These are phyloP conservation scores for Cryptococcus hybrid DNA, from an alignment of 1,284 basidiomycete genomes.

Conservation along the genomic window DNA sequence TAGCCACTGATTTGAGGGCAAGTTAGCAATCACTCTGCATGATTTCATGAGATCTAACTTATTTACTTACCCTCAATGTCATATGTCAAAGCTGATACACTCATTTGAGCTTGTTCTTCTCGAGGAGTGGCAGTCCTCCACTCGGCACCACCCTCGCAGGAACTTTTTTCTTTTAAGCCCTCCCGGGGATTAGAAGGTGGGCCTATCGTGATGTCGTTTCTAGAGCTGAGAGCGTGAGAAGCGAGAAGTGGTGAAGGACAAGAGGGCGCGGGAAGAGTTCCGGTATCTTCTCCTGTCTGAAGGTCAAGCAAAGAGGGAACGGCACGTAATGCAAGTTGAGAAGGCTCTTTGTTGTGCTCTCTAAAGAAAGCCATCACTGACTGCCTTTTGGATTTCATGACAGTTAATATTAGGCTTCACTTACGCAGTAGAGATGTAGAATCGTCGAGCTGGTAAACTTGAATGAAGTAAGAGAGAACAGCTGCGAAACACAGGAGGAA, in stretches of 20 bases:
- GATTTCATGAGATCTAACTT: too few relatives aligned
- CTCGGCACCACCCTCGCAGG: too few relatives aligned
- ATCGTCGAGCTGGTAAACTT: conserved; percentile 69
- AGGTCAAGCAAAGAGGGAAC: conserved; percentile 85
- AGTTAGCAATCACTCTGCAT: too few relatives aligned
- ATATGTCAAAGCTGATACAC: conserved; percentile 11
- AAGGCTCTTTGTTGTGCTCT: conserved; percentile 66
- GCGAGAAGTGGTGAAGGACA: neutral
- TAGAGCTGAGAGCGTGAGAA: too few relatives aligned
- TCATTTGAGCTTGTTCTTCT: too few relatives aligned
- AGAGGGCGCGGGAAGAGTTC: conserved; percentile 8
- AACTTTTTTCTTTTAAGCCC: neutral
- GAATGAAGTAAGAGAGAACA: conserved; percentile 55
- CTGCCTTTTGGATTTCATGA: too few relatives aligned
- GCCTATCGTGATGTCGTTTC: conserved; percentile 9
- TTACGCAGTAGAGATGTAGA: conserved; percentile 81
- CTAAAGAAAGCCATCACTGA: conserved; percentile 14
- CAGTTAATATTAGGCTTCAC: conserved; percentile 8
- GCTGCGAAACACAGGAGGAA: conserved; percentile 78
- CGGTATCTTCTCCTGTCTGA: conserved; percentile 43
- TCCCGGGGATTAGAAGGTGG: neutral
- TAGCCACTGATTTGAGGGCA: conserved; percentile 61
- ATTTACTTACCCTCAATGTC: conserved; percentile 31
- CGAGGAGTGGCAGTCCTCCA: too few relatives aligned
- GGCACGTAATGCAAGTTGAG: conserved; percentile 60